Evolutionary conservation across 2,329 filamentous ascomycete genomes (phyloP).

Genomic region (Neodidymelliopsis sp.): DNA sequence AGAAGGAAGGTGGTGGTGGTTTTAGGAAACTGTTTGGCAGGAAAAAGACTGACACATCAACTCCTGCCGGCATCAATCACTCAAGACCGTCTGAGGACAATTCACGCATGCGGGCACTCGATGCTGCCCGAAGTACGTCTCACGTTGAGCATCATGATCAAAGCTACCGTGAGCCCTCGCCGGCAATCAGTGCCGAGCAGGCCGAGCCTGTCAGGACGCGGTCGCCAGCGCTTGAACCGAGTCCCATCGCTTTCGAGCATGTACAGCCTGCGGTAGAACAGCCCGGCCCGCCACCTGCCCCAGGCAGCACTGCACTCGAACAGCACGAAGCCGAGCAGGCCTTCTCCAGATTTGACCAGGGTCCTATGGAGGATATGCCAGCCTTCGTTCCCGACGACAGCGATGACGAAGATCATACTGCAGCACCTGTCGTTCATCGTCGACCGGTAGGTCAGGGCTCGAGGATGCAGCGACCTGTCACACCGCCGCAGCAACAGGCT

Average conservation of each 20-base stretch:
- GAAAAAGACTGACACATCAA: slow-evolving; percentile 43
- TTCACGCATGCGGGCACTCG: slow-evolving; percentile 27
- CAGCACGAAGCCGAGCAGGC: slow-evolving; percentile 66
- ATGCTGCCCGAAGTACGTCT: slow-evolving; percentile 35
- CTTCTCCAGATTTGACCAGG: slow-evolving; percentile 81
- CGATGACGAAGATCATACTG: slow-evolving; percentile 34
- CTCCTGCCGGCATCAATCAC: slow-evolving; percentile 21
- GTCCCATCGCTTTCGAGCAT: slow-evolving; percentile 18
- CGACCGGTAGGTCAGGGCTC: slow-evolving; percentile 25
- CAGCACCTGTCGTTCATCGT: slow-evolving; percentile 34
- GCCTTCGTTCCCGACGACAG: slow-evolving; percentile 71
- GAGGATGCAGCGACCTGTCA: slow-evolving; percentile 15
- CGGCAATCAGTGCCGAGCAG: slow-evolving; percentile 30
- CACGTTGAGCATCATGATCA: slow-evolving; percentile 33
- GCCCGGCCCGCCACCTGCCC: slow-evolving; percentile 60
- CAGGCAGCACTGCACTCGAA: slow-evolving; percentile 67
- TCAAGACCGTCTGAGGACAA: slow-evolving; percentile 26
- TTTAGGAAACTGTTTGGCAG: slow-evolving; percentile 52
- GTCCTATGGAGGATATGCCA: slow-evolving; percentile 84
- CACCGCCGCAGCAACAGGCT: slow-evolving; percentile 27
- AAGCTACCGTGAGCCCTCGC: slow-evolving; percentile 36
- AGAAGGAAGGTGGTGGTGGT: slow-evolving; percentile 44
- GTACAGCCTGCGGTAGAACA: slow-evolving; percentile 24
- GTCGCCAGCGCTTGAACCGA: slow-evolving; percentile 37
- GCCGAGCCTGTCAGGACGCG: slow-evolving; percentile 28